These are phyloP conservation scores for Anthoceros angustus DNA, from an alignment of 225 moss, liverwort and hornwort species.

Conservation along the genomic window DNA sequence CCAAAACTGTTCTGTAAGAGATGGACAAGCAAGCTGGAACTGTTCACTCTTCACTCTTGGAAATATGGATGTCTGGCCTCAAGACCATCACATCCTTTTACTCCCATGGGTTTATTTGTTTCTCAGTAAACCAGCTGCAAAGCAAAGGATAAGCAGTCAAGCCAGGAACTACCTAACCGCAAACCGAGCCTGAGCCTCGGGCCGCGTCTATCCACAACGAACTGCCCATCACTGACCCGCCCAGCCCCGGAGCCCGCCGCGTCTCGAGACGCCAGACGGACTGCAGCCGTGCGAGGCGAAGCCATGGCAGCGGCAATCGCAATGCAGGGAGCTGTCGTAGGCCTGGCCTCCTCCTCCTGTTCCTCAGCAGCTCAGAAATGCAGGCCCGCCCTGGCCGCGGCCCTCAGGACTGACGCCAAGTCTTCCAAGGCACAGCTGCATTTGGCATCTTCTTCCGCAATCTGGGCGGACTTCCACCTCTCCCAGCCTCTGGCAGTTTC, in stretches of 20 bases:
- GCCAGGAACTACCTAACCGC: neutral
- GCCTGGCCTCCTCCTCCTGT: neutral
- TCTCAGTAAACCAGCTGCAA: too few species aligned
- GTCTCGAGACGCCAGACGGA: neutral
- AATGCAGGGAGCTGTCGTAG: neutral
- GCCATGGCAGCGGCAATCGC: neutral
- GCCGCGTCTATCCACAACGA: too few species aligned
- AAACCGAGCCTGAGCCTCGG: neutral
- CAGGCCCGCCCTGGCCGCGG: neutral
- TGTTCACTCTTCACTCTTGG: too few species aligned
- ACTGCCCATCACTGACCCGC: neutral
- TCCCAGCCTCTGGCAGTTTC: neutral
- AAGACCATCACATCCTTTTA: too few species aligned
- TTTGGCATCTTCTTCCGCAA: neutral
- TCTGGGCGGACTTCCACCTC: neutral
- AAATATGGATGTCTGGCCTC: too few species aligned
- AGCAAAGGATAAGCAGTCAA: too few species aligned
- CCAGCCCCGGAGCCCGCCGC: neutral
- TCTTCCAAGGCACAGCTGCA: neutral
- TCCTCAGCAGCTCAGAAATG: neutral
- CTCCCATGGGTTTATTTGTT: too few species aligned
- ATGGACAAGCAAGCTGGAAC: too few species aligned
- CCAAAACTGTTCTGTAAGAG: too few species aligned
- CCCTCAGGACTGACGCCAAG: neutral
- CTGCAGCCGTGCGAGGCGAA: neutral